Base-by-base conservation (phyloP, 805 yeast genomes). In the Schizosaccharomyces pombe region DNA sequence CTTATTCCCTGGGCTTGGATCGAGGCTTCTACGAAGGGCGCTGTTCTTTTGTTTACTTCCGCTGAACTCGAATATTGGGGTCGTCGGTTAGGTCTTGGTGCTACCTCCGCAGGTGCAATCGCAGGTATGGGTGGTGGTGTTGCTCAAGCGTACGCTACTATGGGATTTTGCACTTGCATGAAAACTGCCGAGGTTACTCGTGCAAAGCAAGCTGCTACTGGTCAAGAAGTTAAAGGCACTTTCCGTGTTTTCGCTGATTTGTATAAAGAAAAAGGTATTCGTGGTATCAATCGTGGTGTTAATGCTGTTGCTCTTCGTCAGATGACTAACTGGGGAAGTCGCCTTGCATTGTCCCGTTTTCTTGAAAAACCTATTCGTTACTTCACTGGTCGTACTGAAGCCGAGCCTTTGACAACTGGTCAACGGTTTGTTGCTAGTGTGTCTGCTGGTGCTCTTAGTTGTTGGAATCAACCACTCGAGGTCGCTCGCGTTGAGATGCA, bases 1-100 rank as follows among this genome's bases (percentile, higher is more conserved):
- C 74, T 91, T 65, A 87, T 89, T 59, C 98, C 98, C 52, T 91
- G 98, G 98, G 98, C 97, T 5, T 87, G 97, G 96, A 83, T 91
- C 61, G 98, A 89, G 69, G 98, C 95, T 8, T 83, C 95, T n/a
- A 91, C 98, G 37, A 91, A 91, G 68, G 98, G 98, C 66, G 96
- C 97, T 4, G 95, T 87, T 5, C 72, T 91, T 56, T 73, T 91
- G 60, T 91, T 91, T 62, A 95, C 86, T 33, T 81, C 94, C 51
- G 79, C 93, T 51, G 97, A 91, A 65, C 83, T 86, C 54, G 97
- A 91, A 68, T 85, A 84, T 67, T 75, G 75, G 52, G 77, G 80
- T 62, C 57, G 60, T 49, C 68, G 66, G 33, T 57, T 80, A 22
- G 93, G 94, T 54, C 73, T 76, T 57, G 75, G 72, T 56, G 77